Percentiles rank a stretch among this genome's conserved stretches.
Evolutionary conservation across 208 protist species (phyloP).

Genomic region (Crithidia acanthocephali): DNA sequence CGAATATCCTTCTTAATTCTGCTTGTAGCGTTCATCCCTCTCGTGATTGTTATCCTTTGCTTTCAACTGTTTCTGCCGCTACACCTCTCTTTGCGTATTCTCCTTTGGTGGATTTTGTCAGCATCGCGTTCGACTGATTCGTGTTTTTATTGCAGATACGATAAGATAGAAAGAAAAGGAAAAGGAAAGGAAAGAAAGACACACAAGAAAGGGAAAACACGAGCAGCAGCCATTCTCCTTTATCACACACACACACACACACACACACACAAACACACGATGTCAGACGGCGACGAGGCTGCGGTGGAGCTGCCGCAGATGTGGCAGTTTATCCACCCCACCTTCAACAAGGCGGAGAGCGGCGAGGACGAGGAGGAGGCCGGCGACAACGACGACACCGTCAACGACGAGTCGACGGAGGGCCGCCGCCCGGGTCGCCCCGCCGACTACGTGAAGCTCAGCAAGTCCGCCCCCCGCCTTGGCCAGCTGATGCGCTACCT

Average conservation of each 20-base stretch:
- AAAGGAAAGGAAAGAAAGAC: no score
- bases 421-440: conserved; percentile 28
- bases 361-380: conserved; percentile 44
- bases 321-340: conserved; percentile 84
- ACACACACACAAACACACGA: conserved; percentile 10
- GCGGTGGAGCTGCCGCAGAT: conserved; percentile 67
- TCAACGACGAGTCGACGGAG: conserved; percentile 18
- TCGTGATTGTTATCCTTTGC: no score
- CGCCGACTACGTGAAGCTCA: conserved; percentile 68
- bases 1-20: no score
- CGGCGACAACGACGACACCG: conserved; percentile 35
- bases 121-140: no score
- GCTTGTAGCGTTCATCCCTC: no score
- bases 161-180: no score
- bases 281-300: conserved; percentile 68
- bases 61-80: no score
- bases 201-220: no score
- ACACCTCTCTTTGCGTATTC: no score
- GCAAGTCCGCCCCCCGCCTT: conserved; percentile 63
- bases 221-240: no score
- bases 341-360: conserved; percentile 38
- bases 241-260: conserved; percentile 15
- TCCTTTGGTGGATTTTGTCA: no score
- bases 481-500: conserved; percentile 78
- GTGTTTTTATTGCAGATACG: no score